These are phyloP conservation scores for Candida pseudoglaebosa DNA, from an alignment of 805 yeast species.

Conservation along the genomic window DNA sequence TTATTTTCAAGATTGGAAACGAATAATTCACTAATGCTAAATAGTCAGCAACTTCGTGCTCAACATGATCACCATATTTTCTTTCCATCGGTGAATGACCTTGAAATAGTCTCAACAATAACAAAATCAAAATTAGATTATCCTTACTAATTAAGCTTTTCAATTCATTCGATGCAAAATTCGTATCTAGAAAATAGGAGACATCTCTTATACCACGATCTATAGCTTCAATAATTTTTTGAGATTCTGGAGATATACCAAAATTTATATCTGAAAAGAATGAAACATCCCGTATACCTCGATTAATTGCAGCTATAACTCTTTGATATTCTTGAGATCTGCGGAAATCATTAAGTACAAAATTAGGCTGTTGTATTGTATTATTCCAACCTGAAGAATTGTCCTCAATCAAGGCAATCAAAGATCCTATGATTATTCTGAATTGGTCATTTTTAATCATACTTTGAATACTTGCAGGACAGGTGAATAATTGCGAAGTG, in stretches of 20 bases:
- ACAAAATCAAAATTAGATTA: constrained; percentile 38
- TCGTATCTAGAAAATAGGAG: constrained; percentile 22
- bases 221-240: constrained; percentile 27
- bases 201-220: constrained; percentile 28
- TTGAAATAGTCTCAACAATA: constrained; percentile 53
- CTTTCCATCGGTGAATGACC: constrained; percentile 54
- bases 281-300: constrained; percentile 28
- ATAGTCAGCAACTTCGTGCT: constrained; percentile 50
- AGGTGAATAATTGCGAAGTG: constrained; percentile 39
- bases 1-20: constrained; percentile 39
- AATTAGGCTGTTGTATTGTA: constrained; percentile 30
- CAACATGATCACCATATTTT: constrained; percentile 67
- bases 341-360: constrained; percentile 22
- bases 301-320: constrained; percentile 3
- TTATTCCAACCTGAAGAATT: constrained; percentile 34
- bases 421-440: constrained; percentile 45
- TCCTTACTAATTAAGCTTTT: constrained; percentile 26
- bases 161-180: constrained; percentile 15
- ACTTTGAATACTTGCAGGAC: constrained; percentile 38
- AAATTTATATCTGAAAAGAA: constrained; percentile 23
- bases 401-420: constrained; percentile 39
- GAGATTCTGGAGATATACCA: constrained; percentile 11
- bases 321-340: constrained; percentile 9
- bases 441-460: constrained; percentile 39
- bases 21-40: constrained; percentile 48